Evolutionary conservation across 306 rosid genomes (phyloP).

Genomic region (Argentina anserina): DNA sequence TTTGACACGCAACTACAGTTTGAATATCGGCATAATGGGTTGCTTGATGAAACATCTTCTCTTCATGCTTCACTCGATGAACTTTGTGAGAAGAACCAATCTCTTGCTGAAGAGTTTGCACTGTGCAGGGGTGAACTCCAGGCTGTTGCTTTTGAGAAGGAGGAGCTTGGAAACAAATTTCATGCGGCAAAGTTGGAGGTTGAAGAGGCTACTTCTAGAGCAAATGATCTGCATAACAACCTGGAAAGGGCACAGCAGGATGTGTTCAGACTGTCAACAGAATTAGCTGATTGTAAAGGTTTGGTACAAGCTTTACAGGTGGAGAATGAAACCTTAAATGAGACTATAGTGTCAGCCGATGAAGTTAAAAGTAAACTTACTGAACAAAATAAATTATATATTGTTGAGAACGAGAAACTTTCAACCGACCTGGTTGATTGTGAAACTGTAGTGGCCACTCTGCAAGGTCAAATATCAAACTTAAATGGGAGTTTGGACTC

Average conservation of each 20-base stretch:
- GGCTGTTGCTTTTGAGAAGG: slow-evolving; percentile 45
- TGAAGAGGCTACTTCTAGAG: slow-evolving; percentile 57
- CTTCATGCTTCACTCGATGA: slow-evolving; percentile 44
- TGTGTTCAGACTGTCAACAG: slow-evolving; percentile 43
- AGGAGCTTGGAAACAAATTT: slow-evolving; percentile 54
- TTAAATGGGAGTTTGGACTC: slow-evolving; percentile 45
- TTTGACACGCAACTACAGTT: slow-evolving; percentile 51
- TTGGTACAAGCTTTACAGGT: slow-evolving; percentile 53
- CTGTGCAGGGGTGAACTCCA: slow-evolving; percentile 52
- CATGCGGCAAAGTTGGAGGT: slow-evolving; percentile 41
- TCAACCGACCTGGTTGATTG: slow-evolving; percentile 45
- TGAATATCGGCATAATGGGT: slow-evolving; percentile 39
- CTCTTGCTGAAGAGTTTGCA: slow-evolving; percentile 60
- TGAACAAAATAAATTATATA: slow-evolving; percentile 51
- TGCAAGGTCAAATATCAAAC: slow-evolving; percentile 55
- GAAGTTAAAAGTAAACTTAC: slow-evolving; percentile 48
- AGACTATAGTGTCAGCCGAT: slow-evolving; percentile 36
- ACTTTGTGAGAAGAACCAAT: slow-evolving; percentile 52
- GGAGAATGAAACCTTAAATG: slow-evolving; percentile 55
- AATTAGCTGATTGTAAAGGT: slow-evolving; percentile 63
- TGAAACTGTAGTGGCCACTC: slow-evolving; percentile 40
- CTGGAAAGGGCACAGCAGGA: slow-evolving; percentile 55
- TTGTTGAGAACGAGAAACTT: slow-evolving; percentile 54
- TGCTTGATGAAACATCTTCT: slow-evolving; percentile 50
- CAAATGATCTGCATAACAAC: slow-evolving; percentile 48